A percentile compares a stretch with the other conserved stretches of the same genome.
Conservation (phyloP, 306 rosid genomes). For the Trifolium repens region DNA sequence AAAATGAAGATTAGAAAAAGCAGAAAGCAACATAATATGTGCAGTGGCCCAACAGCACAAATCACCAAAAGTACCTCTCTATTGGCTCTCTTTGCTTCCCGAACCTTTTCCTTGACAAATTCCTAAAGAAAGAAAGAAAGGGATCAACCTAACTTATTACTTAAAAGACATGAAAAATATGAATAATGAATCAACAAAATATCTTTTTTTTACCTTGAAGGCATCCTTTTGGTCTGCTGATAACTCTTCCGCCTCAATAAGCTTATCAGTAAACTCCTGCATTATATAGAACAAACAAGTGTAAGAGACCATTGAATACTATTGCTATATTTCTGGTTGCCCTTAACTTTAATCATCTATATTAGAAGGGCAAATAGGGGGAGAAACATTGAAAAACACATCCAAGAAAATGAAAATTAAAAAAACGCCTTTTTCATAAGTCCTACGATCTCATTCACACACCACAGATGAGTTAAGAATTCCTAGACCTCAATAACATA, state of each 20-base stretch:
- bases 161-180: background rate
- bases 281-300: conserved; percentile 38
- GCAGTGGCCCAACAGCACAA: conserved; percentile 13
- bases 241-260: conserved; percentile 72
- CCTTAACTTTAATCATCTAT: conserved; percentile 2
- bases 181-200: background rate
- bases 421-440: background rate
- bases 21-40: conserved; percentile 10
- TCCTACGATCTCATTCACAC: conserved; percentile 11
- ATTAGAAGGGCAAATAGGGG: background rate
- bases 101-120: conserved; percentile 79
- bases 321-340: conserved; percentile 1
- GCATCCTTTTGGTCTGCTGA: conserved; percentile 69
- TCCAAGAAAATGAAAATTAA: conserved; percentile 2
- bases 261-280: conserved; percentile 80
- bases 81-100: conserved; percentile 79
- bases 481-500: conserved; percentile 19
- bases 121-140: conserved; percentile 52
- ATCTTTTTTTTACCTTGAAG: conserved; percentile 61
- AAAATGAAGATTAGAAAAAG: conserved; percentile 9
- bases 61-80: conserved; percentile 55
- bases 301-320: background rate
- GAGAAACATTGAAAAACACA: conserved; percentile 10
- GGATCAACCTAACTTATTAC: background rate
- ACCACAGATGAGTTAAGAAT: conserved; percentile 11